Evolutionary conservation across 2,329 filamentous ascomycete species (phyloP), one percentile per base, ranked within the genome.

Genomic region (Fusarium miscanthi): DNA sequence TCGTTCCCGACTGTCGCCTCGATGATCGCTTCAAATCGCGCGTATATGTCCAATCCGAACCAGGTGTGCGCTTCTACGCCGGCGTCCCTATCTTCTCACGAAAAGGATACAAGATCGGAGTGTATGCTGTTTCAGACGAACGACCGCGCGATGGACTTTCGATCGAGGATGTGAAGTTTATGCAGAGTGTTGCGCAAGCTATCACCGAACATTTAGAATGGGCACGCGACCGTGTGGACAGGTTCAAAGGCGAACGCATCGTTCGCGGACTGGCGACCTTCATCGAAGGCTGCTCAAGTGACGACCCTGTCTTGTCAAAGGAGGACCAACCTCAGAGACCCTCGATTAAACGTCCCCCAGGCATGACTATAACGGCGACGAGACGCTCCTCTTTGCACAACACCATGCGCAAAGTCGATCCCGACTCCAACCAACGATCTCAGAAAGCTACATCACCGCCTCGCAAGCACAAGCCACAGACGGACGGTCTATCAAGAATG

Each of bases 191-290:
- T 79, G 83, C 86, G 1, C 81, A 81, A 23, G 86, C 88, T 8
- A 83, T 90, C 8, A 89, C 90, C 81, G 86, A 89, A 41, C 90
- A 92, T 63, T 78, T 93, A 13, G 89, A 90, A 79, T 87, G 84
- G 82, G 87, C 82, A 48, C 84, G 85, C 70, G 84, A 82, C 68
- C 85, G 81, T 59, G 87, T 84, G 61, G 88, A 86, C 72, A 87
- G 85, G 72, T 85, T 82, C 74, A 85, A 84, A 72, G 87, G 83
- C 43, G 88, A 85, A 69, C 85, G 84, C 74, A 90, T 87, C 81
- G 86, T 86, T 43, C 84, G 86, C 21, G 87, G 87, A 1, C 79
- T 90, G 16, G 87, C 85, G 6, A 82, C 83, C 23, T 90, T 89
- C 59, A 86, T 88, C 11, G 87, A 88, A 63, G 85, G 85, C 9